phyloP scores from a whole-genome alignment of 208 protist genomes.

The Herpetomonas samuelpessoai region DNA sequence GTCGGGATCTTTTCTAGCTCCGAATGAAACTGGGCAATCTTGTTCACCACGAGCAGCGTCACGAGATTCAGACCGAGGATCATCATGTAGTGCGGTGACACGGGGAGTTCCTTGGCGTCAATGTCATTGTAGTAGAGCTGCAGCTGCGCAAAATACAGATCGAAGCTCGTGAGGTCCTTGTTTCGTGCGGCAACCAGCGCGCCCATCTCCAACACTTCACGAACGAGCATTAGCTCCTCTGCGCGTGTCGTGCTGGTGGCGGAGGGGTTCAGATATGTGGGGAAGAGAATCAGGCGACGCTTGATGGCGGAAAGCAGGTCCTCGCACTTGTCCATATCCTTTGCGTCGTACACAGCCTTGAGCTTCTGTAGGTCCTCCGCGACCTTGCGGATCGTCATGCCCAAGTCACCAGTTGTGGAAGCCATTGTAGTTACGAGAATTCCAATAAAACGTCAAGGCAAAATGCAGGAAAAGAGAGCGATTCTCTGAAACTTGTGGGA shows the following conservation, averaged over 20 bases:
- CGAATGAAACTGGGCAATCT: constrained; percentile 92
- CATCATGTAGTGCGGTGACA: constrained; percentile 69
- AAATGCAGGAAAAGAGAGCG: too few species aligned
- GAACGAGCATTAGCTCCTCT: constrained; percentile 82
- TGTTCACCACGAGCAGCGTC: constrained; percentile 77
- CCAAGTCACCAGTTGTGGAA: constrained; percentile 30
- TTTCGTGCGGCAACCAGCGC: constrained; percentile 71
- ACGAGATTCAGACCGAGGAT: constrained; percentile 91
- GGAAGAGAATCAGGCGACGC: constrained; percentile 79
- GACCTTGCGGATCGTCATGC: constrained; percentile 63
- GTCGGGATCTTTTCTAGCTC: constrained; percentile 91
- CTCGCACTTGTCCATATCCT: constrained; percentile 51
- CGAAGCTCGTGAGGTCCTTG: constrained; percentile 80
- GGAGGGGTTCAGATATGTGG: constrained; percentile 80
- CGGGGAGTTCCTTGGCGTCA: constrained; percentile 45
- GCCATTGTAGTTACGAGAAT: too few species aligned
- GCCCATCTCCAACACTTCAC: constrained; percentile 84
- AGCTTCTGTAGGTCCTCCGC: constrained; percentile 71
- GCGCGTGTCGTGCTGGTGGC: constrained; percentile 58
- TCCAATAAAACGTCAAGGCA: too few species aligned
- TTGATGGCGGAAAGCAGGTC: constrained; percentile 63
- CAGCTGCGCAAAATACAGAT: constrained; percentile 85
- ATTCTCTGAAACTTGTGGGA: too few species aligned
- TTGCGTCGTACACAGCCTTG: constrained; percentile 66
- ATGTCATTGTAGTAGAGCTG: constrained; percentile 91